phyloP scores from a whole-genome alignment of 495 filamentous ascomycete species.

The Cercophora samala region DNA sequence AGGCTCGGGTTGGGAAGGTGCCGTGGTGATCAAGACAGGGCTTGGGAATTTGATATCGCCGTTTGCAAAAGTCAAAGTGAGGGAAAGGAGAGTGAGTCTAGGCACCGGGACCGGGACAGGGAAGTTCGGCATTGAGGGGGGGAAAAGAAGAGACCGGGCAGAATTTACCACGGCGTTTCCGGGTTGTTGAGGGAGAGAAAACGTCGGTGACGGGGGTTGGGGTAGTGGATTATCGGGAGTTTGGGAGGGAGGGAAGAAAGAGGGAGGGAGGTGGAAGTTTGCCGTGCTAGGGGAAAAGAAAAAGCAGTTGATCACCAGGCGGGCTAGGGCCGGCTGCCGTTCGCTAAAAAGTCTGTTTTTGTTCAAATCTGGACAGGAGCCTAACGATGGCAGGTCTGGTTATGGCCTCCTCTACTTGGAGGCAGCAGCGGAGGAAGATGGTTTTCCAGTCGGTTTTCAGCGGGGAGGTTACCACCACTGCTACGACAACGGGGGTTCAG shows the following conservation, averaged over 20 bases:
- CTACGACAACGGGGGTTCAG: neutral
- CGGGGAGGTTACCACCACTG: neutral
- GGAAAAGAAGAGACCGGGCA: neutral
- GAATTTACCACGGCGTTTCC: neutral
- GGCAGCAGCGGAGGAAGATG: constrained; percentile 40
- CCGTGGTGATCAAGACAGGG: neutral
- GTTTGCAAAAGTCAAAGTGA: too few species aligned
- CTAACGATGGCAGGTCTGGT: constrained; percentile 23
- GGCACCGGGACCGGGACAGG: neutral
- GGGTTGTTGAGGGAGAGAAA: neutral
- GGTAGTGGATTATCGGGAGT: too few species aligned
- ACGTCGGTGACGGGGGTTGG: neutral
- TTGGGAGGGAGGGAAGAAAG: neutral
- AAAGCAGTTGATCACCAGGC: too few species aligned
- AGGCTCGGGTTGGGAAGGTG: neutral
- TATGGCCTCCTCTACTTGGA: constrained; percentile 35
- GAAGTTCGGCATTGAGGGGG: neutral
- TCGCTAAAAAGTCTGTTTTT: neutral
- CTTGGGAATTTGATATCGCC: neutral
- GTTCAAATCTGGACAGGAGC: neutral
- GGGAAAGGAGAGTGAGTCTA: neutral
- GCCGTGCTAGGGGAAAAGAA: too few species aligned
- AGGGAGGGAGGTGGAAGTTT: neutral
- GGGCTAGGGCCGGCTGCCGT: too few species aligned
- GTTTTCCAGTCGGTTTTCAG: constrained; percentile 52